Evolutionary conservation across 2,329 filamentous ascomycete genomes (phyloP).

Genomic region (Epichloe sylvatica): DNA sequence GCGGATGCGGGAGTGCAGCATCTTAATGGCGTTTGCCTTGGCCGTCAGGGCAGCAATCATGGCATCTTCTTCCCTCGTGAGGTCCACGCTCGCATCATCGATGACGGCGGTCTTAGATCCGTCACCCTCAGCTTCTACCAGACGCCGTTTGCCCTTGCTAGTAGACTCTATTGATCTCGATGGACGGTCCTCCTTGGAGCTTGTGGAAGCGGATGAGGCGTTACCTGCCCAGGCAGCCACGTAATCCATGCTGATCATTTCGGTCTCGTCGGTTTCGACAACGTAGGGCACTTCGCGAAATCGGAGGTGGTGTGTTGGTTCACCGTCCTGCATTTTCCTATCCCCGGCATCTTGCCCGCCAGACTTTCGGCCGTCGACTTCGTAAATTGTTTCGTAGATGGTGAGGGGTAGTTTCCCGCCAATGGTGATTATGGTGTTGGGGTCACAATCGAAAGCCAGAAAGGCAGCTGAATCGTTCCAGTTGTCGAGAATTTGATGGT

Average conservation of each 20-base stretch:
- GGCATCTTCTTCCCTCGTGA: slow-evolving; percentile 48
- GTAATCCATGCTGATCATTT: slow-evolving; percentile 96
- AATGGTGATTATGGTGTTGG: slow-evolving; percentile 37
- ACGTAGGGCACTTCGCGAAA: slow-evolving; percentile 78
- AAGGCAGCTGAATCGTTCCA: slow-evolving; percentile 82
- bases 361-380: slow-evolving; percentile 44
- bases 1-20: slow-evolving; percentile 66
- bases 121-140: slow-evolving; percentile 20
- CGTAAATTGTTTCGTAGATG: slow-evolving; percentile 74
- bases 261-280: slow-evolving; percentile 85
- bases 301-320: slow-evolving; percentile 45
- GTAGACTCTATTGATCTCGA: slow-evolving; percentile 32
- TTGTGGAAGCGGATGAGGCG: slow-evolving; percentile 33
- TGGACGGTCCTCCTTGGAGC: slow-evolving; percentile 27
- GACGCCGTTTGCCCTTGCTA: slow-evolving; percentile 35
- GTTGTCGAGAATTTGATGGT: slow-evolving; percentile 58
- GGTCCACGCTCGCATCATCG: slow-evolving; percentile 25
- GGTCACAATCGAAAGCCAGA: slow-evolving; percentile 68
- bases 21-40: slow-evolving; percentile 86
- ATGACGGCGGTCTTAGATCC: slow-evolving; percentile 16
- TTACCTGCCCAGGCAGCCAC: slow-evolving; percentile 76
- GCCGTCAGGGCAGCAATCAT: slow-evolving; percentile 57
- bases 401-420: slow-evolving; percentile 78
- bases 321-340: slow-evolving; percentile 57
- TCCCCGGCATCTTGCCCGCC: slow-evolving; percentile 42